phyloP scores from a whole-genome alignment of 306 rosid species.

The Lathyrus tuberosus region DNA sequence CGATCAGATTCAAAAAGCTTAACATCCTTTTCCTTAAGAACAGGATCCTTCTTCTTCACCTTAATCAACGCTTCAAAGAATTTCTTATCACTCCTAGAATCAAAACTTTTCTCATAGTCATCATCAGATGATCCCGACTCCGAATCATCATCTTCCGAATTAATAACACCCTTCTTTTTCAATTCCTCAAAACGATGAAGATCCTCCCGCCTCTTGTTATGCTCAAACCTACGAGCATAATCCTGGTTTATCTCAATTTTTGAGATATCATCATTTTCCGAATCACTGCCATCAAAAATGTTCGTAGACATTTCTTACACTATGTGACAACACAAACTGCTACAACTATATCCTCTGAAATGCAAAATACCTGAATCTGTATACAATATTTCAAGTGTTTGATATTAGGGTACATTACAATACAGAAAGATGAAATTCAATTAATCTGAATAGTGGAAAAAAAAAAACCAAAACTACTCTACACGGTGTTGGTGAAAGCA shows the following conservation, averaged over 20 bases:
- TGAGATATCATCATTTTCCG: conserved; percentile 56
- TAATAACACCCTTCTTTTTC: conserved; percentile 70
- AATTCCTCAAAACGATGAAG: conserved; percentile 80
- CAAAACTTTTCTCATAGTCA: conserved; percentile 28
- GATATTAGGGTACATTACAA: too few species aligned
- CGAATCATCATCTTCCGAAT: conserved; percentile 46
- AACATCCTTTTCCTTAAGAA: conserved; percentile 61
- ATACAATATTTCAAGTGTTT: too few species aligned
- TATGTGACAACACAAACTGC: conserved; percentile 5
- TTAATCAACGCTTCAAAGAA: conserved; percentile 69
- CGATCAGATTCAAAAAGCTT: conserved; percentile 59
- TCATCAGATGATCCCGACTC: conserved; percentile 49
- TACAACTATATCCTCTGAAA: not conserved
- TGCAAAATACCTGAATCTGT: conserved; percentile 5
- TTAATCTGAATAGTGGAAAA: too few species aligned
- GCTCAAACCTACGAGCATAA: conserved; percentile 55
- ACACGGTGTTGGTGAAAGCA: too few species aligned
- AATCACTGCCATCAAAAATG: conserved; percentile 68
- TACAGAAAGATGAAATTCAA: not conserved
- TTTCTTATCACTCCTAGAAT: conserved; percentile 45
- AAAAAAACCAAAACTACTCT: too few species aligned
- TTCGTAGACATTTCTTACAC: conserved; percentile 42
- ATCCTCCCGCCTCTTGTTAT: conserved; percentile 88
- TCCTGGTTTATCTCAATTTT: conserved; percentile 60
- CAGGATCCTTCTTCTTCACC: conserved; percentile 75